Percentiles rank a stretch among this genome's conserved stretches.
phyloP scores from a whole-genome alignment of 129 eudicot species.

The Saposhnikovia divaricata region DNA sequence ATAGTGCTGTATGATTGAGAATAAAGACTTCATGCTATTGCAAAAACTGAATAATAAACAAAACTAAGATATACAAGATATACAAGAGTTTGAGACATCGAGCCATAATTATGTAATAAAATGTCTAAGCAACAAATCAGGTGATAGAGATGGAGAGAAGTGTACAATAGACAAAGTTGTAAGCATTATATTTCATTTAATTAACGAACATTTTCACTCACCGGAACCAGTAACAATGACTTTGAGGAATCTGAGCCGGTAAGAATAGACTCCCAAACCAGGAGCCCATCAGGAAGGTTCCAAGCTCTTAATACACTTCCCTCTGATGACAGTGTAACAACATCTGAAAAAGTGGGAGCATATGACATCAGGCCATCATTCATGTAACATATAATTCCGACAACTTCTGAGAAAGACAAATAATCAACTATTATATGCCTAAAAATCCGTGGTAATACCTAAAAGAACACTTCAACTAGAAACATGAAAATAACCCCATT shows the following conservation, averaged over 20 bases:
- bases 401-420: background rate
- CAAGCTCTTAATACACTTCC: conserved; percentile 91
- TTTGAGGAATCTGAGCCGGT: conserved; percentile 53
- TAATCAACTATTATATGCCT: background rate
- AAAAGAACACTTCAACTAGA: background rate
- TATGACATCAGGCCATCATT: conserved; percentile 12
- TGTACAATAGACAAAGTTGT: background rate
- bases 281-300: conserved; percentile 99
- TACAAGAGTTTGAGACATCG: background rate
- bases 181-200: background rate
- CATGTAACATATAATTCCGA: background rate
- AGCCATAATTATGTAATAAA: background rate
- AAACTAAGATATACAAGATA: background rate
- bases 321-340: conserved; percentile 75
- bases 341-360: conserved; percentile 42
- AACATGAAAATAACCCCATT: no score
- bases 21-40: background rate
- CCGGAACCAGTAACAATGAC: conserved; percentile 58
- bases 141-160: background rate
- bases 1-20: background rate
- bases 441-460: background rate
- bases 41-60: background rate
- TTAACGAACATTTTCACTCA: conserved; percentile 25
- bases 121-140: background rate
- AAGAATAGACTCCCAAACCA: conserved; percentile 95